Percentiles rank a stretch among this genome's conserved stretches.
Evolutionary conservation across 208 protist genomes (phyloP).

Genomic region (Trypanosoma avium): DNA sequence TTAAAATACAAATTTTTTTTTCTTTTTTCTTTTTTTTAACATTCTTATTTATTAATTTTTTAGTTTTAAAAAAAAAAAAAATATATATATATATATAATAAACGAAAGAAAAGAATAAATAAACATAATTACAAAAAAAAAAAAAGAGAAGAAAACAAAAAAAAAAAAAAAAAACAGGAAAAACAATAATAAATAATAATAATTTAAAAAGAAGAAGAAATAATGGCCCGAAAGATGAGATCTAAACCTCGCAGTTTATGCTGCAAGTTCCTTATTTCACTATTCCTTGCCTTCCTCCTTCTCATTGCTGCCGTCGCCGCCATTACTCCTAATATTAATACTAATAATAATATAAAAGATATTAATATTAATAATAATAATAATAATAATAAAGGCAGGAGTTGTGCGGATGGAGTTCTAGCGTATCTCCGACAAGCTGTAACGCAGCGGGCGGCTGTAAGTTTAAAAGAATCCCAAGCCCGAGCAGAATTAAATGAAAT

Average conservation of each 20-base stretch:
- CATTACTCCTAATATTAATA: not conserved
- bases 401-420: constrained; percentile 15
- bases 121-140: not conserved
- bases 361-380: not conserved
- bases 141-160: not conserved
- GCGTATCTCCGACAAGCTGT: constrained; percentile 21
- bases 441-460: not conserved
- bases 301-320: not conserved
- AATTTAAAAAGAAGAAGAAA: not conserved
- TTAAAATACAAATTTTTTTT: too few relatives aligned
- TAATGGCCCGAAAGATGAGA: not conserved
- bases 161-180: not conserved
- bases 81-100: not conserved
- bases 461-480: constrained; percentile 24
- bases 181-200: not conserved
- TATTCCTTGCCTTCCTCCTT: not conserved
- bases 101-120: not conserved
- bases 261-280: too few relatives aligned
- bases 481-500: constrained; percentile 54
- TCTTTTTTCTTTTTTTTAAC: constrained; percentile 9
- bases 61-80: not conserved
- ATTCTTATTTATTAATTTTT: not conserved
- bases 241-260: not conserved
- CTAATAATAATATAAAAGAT: not conserved
- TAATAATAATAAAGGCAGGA: not conserved